Evolutionary conservation across 2,329 filamentous ascomycete genomes (phyloP).

Genomic region (Dryadomyces quercus-mongolicae): DNA sequence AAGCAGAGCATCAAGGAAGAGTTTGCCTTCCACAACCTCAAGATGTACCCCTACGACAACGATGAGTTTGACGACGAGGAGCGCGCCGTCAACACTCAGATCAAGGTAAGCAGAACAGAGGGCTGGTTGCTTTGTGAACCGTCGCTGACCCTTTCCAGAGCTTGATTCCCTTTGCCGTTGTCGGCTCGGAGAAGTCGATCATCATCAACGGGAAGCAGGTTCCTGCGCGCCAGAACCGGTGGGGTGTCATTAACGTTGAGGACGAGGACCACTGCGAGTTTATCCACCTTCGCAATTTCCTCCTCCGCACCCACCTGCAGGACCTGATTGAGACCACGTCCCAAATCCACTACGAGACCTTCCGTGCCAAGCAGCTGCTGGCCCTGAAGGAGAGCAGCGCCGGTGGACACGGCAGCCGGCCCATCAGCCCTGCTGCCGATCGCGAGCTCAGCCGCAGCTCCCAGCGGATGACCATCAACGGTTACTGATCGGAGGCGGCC

Average conservation of each 20-base stretch:
- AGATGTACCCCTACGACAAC: conserved; percentile 99
- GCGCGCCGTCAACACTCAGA: conserved; percentile 81
- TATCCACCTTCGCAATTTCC: conserved; percentile 94
- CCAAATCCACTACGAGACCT: conserved; percentile 99
- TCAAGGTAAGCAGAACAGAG: conserved; percentile 57
- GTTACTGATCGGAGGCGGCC: conserved; percentile 54
- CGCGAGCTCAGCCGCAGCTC: conserved; percentile 94
- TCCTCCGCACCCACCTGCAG: conserved; percentile 95
- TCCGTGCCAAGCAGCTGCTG: conserved; percentile 97
- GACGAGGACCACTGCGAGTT: conserved; percentile 99
- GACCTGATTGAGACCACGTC: conserved; percentile 98
- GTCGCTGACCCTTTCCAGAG: conserved; percentile 37
- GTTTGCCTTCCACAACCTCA: conserved; percentile 98
- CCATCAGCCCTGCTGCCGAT: conserved; percentile 90
- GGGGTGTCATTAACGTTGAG: conserved; percentile 99
- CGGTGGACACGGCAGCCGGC: conserved; percentile 61
- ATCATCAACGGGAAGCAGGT: conserved; percentile 97
- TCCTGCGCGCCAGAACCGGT: conserved; percentile 94
- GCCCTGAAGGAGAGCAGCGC: conserved; percentile 97
- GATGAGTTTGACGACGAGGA: conserved; percentile 98
- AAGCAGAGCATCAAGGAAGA: conserved; percentile 99
- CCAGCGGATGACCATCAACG: conserved; percentile 97
- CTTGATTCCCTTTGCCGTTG: conserved; percentile 93
- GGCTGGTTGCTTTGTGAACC: not conserved
- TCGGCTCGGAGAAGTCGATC: conserved; percentile 96